Base-by-base conservation (phyloP, 179 eudicot species). In the Spergularia azorica region DNA sequence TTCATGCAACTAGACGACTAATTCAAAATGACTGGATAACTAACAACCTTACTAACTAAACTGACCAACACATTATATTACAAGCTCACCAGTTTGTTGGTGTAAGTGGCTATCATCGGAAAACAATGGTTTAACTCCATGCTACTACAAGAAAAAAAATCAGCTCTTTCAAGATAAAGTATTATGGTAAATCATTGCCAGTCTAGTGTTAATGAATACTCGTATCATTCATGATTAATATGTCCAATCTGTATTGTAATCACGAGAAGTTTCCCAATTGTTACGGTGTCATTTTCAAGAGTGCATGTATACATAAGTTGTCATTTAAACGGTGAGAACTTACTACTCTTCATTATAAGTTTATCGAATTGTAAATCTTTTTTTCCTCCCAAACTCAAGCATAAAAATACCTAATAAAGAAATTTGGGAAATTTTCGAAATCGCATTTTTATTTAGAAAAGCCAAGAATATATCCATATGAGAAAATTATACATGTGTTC, bases 251-350 rank as follows among this genome's bases (percentile, higher is more conserved):
- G 43, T n/a, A 64, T 38, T 75, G 38, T 75, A 75, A 59, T 75
- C 63, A 75, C 70, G 17, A 64, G 63, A 16, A 75, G 4, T 6
- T 18, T n/a, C 7, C 0, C 8, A 9, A 54, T 66, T 2, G 72
- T 75, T 75, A 65, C 32, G 17, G 26, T 5, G 55, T 66, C 78
- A 39, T 75, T 75, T 65, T 75, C 71, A 75, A 2, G 6, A 36
- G 20, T 65, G 67, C 21, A 21, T 60, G 9, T 41, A 63, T 11
- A 5, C 51, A 50, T 63, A 3, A 64, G 72, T 18, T 54, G 20
- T 39, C 46, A 50, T 72, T 59, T 59, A 43, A 43, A 41, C 17
- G 18, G 52, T 72, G 56, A 72, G 66, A 43, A 43, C 76, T 50
- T 63, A 50, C 32, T 26, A 56, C 38, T 1, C 54, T 26, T 62